These are phyloP conservation scores for Saturnispora diversa DNA, from an alignment of 805 yeast species.

Conservation along the genomic window DNA sequence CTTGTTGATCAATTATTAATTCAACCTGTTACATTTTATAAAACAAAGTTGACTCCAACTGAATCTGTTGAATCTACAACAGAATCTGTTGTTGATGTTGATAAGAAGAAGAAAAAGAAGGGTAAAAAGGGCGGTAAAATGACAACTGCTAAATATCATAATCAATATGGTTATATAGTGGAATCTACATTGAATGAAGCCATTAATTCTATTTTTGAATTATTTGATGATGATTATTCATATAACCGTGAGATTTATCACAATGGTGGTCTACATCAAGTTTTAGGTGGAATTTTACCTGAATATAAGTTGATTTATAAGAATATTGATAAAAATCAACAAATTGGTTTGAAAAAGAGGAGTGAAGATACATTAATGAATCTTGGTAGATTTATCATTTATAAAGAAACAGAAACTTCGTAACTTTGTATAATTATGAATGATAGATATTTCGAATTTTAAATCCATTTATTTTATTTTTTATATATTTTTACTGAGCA, in stretches of 20 bases:
- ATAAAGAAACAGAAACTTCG: slow-evolving; percentile 48
- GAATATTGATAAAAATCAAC: slow-evolving; percentile 57
- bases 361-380: slow-evolving; percentile 64
- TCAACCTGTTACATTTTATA: slow-evolving; percentile 15
- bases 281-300: slow-evolving; percentile 37
- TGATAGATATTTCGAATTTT: background rate
- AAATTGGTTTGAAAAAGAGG: slow-evolving; percentile 46
- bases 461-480: slow-evolving; percentile 2
- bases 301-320: slow-evolving; percentile 48
- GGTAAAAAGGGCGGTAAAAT: background rate
- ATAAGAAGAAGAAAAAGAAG: background rate
- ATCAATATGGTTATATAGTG: slow-evolving; percentile 19
- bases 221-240: slow-evolving; percentile 67
- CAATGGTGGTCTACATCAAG: slow-evolving; percentile 36
- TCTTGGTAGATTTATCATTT: slow-evolving; percentile 66
- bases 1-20: slow-evolving; percentile 22
- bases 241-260: slow-evolving; percentile 69
- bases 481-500: too few relatives aligned
- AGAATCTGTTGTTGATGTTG: background rate
- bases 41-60: slow-evolving; percentile 1
- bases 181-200: slow-evolving; percentile 41
- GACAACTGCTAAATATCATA: slow-evolving; percentile 20
- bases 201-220: slow-evolving; percentile 61
- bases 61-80: background rate
- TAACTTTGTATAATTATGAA: too few relatives aligned